These are phyloP conservation scores for Kazachstania africana DNA, from an alignment of 805 yeast species.

Conservation along the genomic window DNA sequence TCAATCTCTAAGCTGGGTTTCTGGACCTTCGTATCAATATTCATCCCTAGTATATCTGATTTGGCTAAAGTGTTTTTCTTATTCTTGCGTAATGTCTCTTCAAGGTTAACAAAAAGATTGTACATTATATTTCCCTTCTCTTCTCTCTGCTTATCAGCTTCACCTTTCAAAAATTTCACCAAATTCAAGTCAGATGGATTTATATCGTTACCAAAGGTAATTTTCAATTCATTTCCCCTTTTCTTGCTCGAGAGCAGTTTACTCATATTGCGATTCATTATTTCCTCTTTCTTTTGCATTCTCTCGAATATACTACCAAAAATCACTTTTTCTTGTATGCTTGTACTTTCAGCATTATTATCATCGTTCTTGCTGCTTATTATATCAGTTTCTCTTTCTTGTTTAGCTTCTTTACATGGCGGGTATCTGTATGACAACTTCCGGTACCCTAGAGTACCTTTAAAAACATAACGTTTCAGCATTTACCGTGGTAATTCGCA, in stretches of 20 bases:
- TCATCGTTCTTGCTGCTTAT: too few species aligned
- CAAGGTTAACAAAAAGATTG: conserved; percentile 5
- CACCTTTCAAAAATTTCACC: conserved; percentile 1
- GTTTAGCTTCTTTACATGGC: too few species aligned
- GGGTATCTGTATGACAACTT: not conserved
- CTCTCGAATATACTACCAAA: conserved; percentile 18
- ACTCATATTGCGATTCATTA: not conserved
- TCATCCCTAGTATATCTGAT: conserved; percentile 1
- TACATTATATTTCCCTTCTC: not conserved
- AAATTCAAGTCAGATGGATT: conserved; percentile 1
- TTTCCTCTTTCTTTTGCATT: conserved; percentile 13
- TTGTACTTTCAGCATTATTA: conserved; percentile 6
- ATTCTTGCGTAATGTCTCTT: conserved; percentile 3
- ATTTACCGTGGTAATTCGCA: not conserved
- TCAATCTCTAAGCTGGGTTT: conserved; percentile 3
- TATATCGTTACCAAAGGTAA: conserved; percentile 1
- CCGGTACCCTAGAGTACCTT: not conserved
- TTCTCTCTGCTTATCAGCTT: not conserved
- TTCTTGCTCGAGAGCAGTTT: not conserved
- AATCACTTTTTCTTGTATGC: conserved; percentile 17
- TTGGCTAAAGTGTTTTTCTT: conserved; percentile 3
- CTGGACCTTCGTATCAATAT: not conserved
- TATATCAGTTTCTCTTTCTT: not conserved
- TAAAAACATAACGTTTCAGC: not conserved
- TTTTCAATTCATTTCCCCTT: conserved; percentile 1